Evolutionary conservation across 495 filamentous ascomycete species (phyloP).

Genomic region (Evernia prunastri): DNA sequence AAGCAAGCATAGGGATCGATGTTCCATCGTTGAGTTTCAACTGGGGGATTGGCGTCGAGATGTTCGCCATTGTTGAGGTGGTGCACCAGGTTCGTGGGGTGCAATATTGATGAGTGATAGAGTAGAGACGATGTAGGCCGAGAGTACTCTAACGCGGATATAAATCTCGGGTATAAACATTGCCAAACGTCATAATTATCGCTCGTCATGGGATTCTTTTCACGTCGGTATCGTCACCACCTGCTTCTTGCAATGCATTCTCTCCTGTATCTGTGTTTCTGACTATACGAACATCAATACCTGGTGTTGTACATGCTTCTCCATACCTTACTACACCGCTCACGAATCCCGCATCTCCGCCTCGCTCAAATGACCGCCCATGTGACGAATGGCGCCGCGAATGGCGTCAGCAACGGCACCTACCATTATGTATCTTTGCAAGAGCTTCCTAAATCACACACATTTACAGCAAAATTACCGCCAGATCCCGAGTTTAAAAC

Average conservation of each 20-base stretch:
- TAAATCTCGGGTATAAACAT: slow-evolving; percentile 7
- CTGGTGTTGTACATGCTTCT: slow-evolving; percentile 36
- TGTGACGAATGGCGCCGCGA: slow-evolving; percentile 33
- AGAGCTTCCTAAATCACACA: slow-evolving; percentile 78
- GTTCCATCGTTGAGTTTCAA: slow-evolving; percentile 67
- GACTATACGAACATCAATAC: not conserved
- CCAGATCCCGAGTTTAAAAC: slow-evolving; percentile 75
- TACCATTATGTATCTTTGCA: slow-evolving; percentile 43
- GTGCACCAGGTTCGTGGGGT: not conserved
- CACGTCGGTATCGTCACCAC: not conserved
- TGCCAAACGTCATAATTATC: slow-evolving; percentile 2
- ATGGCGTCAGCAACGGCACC: slow-evolving; percentile 25
- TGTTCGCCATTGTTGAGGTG: slow-evolving; percentile 23
- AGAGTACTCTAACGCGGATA: no score
- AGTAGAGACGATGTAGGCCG: no score
- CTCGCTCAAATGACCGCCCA: slow-evolving; percentile 51
- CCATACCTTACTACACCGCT: slow-evolving; percentile 29
- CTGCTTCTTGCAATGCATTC: not conserved
- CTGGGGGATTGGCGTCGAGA: slow-evolving; percentile 35
- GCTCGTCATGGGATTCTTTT: not conserved
- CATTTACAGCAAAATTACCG: slow-evolving; percentile 72
- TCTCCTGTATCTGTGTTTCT: not conserved
- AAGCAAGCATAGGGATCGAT: slow-evolving; percentile 67
- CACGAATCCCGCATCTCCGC: slow-evolving; percentile 28
- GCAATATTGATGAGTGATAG: no score